Evolutionary conservation across 2,329 filamentous ascomycete species (phyloP).

Genomic region (Keithomyces neogunnii): DNA sequence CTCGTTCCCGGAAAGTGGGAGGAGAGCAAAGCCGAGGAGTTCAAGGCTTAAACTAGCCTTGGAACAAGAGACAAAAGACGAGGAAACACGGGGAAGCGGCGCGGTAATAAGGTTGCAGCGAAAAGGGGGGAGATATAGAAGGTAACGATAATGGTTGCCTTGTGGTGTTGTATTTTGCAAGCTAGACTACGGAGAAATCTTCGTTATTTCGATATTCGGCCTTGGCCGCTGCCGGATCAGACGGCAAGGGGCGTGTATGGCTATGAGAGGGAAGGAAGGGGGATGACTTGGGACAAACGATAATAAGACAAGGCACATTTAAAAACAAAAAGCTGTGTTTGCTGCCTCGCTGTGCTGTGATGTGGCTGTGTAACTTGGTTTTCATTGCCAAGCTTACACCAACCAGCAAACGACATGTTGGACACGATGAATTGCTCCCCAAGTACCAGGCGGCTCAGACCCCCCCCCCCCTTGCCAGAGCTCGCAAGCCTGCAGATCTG

Average conservation of each 20-base stretch:
- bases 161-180: constrained; percentile 23
- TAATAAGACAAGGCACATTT: neutral
- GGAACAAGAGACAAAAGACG: neutral
- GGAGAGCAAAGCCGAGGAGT: constrained; percentile 53
- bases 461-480: too few relatives aligned
- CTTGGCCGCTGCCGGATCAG: constrained; percentile 4
- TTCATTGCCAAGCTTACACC: neutral
- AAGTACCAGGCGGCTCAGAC: too few relatives aligned
- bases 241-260: constrained; percentile 4
- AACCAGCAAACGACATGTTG: neutral
- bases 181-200: constrained; percentile 19
- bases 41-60: constrained; percentile 38
- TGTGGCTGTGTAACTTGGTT: neutral
- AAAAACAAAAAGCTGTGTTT: neutral
- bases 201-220: neutral
- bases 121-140: constrained; percentile 10
- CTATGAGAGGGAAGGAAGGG: constrained; percentile 1
- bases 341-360: neutral
- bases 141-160: constrained; percentile 13
- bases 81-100: neutral
- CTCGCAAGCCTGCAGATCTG: too few relatives aligned
- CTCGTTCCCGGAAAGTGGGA: constrained; percentile 60
- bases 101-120: neutral
- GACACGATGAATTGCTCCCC: too few relatives aligned
- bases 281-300: neutral